A percentile compares a stretch with the other conserved stretches of the same genome.
phyloP scores from a whole-genome alignment of 306 rosid genomes.

The Casuarina glauca region DNA sequence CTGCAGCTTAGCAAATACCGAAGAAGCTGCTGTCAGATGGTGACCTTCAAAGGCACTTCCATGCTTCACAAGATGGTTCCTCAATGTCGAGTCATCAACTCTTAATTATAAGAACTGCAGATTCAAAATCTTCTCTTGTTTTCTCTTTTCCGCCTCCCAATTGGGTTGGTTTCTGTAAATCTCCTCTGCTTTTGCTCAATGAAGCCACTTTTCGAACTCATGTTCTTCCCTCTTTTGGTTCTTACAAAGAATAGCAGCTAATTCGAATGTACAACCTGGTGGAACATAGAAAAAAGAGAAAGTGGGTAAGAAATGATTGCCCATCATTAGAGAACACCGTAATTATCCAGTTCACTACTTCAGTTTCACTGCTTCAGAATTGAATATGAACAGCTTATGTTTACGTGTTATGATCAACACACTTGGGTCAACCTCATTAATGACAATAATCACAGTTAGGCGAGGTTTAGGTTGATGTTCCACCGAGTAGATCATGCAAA shows the following conservation, averaged over 20 bases:
- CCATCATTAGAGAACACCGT: not conserved
- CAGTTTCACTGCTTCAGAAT: no score
- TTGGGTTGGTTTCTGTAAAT: slow-evolving; percentile 10
- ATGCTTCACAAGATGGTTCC: slow-evolving; percentile 85
- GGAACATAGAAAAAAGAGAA: not conserved
- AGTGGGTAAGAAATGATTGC: not conserved
- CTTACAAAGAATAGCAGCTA: not conserved
- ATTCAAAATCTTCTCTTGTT: not conserved
- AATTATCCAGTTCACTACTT: no score
- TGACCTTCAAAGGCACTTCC: slow-evolving; percentile 85
- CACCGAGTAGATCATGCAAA: not conserved
- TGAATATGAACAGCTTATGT: no score
- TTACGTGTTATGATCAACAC: no score
- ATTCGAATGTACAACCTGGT: not conserved
- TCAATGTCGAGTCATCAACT: slow-evolving; percentile 48
- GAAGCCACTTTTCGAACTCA: not conserved
- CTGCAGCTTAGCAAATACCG: slow-evolving; percentile 78
- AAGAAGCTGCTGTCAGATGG: slow-evolving; percentile 69
- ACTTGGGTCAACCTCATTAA: no score
- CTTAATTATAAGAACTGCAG: slow-evolving; percentile 23
- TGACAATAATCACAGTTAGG: no score
- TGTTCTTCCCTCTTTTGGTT: not conserved
- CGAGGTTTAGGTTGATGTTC: not conserved
- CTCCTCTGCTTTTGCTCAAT: not conserved
- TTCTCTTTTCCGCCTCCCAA: not conserved